Base-by-base conservation (phyloP, 2,329 filamentous ascomycete genomes). In the Zasmidium cellare region DNA sequence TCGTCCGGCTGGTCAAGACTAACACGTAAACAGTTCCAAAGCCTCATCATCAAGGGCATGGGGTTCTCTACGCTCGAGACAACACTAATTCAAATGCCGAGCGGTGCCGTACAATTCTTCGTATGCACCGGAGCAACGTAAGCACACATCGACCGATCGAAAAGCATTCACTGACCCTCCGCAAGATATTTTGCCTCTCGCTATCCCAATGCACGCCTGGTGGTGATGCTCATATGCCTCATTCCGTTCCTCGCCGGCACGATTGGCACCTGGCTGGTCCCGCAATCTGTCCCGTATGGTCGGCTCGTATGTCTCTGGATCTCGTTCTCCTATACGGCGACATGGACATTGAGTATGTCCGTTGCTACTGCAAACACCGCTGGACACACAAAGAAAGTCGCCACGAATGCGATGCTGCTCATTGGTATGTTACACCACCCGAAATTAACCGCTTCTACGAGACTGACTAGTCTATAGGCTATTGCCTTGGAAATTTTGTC, bases 371-470 rank as follows among this genome's bases (percentile, higher is more conserved):
- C 77, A 35, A 82, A 83, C 61, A 78, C 77, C 0, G 78, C 75
- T 0, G 84, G 83, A 0, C 82, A 85, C 60, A 84, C 83, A 1
- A 86, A 86, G 67, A 86, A 87, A 67, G 82, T 86, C 49, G 82
- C 86, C 22, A 84, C 83, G n/a, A 85, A 84, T 18, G 83, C 82
- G 1, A 66, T 71, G 60, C 66, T 70, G 47, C 67, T 65, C 44
- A 49, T 72, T 24, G 63, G 57, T 3, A 68, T 68, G 45, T 69
- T 63, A 24, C 35, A 47, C 11, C 50, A 51, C 16, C 31, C 51
- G 58, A 41, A 51, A 66, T 16, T 65, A 67, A 11, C 25, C 11
- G 35, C 22, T 22, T n/a, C 24, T 19, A 18, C 3, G 3, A 16
- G 20, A 19, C 35, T 45, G 3, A 18, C 20, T 25, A 12, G 79